Conservation (phyloP, 805 yeast genomes). For the Schizosaccharomyces pombe region ASM294v3 CU329670.1:2644501-2645000, state of each 20-base stretch:
- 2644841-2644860: slow-evolving; percentile 60
- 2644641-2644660: slow-evolving; percentile 31
- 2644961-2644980: slow-evolving; percentile 41
- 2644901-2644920: slow-evolving; percentile 60
- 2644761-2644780: slow-evolving; percentile 94
- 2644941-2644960: slow-evolving; percentile 40
- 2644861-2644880: slow-evolving; percentile 89
- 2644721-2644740: slow-evolving; percentile 43
- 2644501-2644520: slow-evolving; percentile 26
- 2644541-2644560: slow-evolving; percentile 97
- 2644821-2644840: slow-evolving; percentile 52
- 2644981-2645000: slow-evolving; percentile 59
- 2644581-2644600: slow-evolving; percentile 72
- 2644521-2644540: slow-evolving; percentile 64
- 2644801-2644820: slow-evolving; percentile 62
- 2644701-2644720: slow-evolving; percentile 55
- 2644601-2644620: slow-evolving; percentile 58
- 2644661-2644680: slow-evolving; percentile 56
- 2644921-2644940: slow-evolving; percentile 46
- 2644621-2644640: slow-evolving; percentile 14
- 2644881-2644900: slow-evolving; percentile 85
- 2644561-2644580: slow-evolving; percentile 78
- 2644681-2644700: slow-evolving; percentile 60
- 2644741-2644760: slow-evolving; percentile 57
- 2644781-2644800: slow-evolving; percentile 90